Evolutionary conservation across 495 filamentous ascomycete species (phyloP), one percentile per base, ranked within the genome.

Genomic region (Daldinia caldariorum): DNA sequence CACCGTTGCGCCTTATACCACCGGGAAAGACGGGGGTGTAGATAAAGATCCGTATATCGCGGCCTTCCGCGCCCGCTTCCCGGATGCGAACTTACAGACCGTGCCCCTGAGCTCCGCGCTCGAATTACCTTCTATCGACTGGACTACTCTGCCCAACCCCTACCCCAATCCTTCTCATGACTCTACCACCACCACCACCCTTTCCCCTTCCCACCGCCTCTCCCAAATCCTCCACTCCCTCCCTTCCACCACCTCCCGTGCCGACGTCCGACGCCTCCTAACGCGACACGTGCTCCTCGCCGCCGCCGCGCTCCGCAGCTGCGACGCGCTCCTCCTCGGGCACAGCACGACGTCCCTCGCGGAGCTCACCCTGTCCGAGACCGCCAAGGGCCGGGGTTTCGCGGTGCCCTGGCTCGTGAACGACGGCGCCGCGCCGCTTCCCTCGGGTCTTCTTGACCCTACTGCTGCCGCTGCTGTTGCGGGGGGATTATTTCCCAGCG

Each of bases 371-470:
- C 88, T 99, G 3, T 83, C 92, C 1, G 91, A 94, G 76, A 92
- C 93, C 3, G 93, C 96, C 6, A 97, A 97, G 79, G 95, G 95
- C 0, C 85, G 95, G 4, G 95, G 94, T 0, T 91, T 90, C 64
- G 86, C 90, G 12, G 73, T 98, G 41, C 93, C 93, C 0, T 93
- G 90, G 90, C 87, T 90, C 71, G 85, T 93, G 6, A 86, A 88
- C 12, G 95, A 98, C 76, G 92, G 92, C 4, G 76, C 35, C 75
- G 67, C 90, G 83, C 47, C 88, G 81, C 8, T 89, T 80, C 78
- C 90, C 85, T 38, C 74, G 87, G 59, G 79, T 78, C 37, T 89
- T 78, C 37, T 89, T 12, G 54, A 47, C 85, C n/a, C n/a, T n/a
- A n/a, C n/a, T n/a, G n/a, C n/a, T n/a, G n/a, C n/a, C n/a, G n/a